Evolutionary conservation across 2,329 filamentous ascomycete species (phyloP), one percentile per base, ranked within the genome.

Genomic region (Alternaria dauci): DNA sequence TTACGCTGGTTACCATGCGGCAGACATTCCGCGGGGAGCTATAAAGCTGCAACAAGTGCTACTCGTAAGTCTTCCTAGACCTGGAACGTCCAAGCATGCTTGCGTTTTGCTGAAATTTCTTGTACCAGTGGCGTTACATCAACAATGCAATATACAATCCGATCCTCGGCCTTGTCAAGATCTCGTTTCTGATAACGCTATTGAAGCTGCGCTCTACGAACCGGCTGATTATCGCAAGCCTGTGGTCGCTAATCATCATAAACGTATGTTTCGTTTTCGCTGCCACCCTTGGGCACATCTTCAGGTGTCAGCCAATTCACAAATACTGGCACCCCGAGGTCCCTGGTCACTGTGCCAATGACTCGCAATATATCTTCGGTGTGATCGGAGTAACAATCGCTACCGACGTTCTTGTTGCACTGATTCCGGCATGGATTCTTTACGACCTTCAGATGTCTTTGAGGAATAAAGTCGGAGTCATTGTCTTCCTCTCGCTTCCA

Each of bases 351-450:
- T 63, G 61, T 26, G 14, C n/a, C 12, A 18, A 61, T 28, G 12
- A 5, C 8, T 12, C 44, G 12, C 32, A 30, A 26, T 63, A 60
- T 20, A 44, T 63, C 16, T 59, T 48, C 36, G 43, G 46, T 20
- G 26, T 26, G 11, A 57, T 57, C 20, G 54, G 26, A 26, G 43
- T 52, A 9, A 63, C 61, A 2, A 58, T 63, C 8, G 52, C 30
- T 20, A 63, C 61, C 1, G 61, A 63, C 39, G 42, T 63, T n/a
- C 52, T 63, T 7, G 61, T 63, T 8, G 39, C 57, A 8, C 12
- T 60, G 8, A 63, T 60, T 25, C 61, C 61, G 4, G 50, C 61
- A n/a, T 63, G 61, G 61, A 55, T 63, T 14, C 8, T 63, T 5
- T 36, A 57, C 32, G 48, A 56, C 16, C 42, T 63, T 5, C 61